Evolutionary conservation across 2,329 filamentous ascomycete species (phyloP).

Genomic region (Pseudogymnoascus sp.): DNA sequence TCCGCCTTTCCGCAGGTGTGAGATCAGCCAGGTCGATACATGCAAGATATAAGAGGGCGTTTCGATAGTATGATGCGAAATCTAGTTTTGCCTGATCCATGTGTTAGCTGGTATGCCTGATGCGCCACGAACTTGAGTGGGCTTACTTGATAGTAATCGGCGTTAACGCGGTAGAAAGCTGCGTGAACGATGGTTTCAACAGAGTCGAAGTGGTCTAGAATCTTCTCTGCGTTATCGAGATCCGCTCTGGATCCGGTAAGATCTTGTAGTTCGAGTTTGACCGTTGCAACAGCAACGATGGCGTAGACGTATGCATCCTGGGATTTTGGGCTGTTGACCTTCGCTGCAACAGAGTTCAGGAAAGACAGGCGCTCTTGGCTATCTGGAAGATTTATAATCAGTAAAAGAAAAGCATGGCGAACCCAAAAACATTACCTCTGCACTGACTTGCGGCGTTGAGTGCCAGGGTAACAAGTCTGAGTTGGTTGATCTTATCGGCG

Average conservation of each 20-base stretch:
- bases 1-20: slow-evolving; percentile 64
- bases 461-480: slow-evolving; percentile 89
- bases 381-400: slow-evolving; percentile 45
- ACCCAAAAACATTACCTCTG: slow-evolving; percentile 45
- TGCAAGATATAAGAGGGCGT: slow-evolving; percentile 92
- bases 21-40: slow-evolving; percentile 81
- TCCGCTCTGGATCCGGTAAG: slow-evolving; percentile 78
- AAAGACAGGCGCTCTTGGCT: slow-evolving; percentile 80
- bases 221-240: slow-evolving; percentile 76
- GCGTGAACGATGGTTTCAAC: slow-evolving; percentile 95
- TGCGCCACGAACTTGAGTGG: not conserved
- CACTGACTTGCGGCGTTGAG: slow-evolving; percentile 82
- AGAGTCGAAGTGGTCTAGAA: slow-evolving; percentile 85
- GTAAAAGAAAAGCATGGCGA: not conserved
- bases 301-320: slow-evolving; percentile 96
- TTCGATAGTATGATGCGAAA: slow-evolving; percentile 95
- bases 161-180: slow-evolving; percentile 90
- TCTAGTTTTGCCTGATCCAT: slow-evolving; percentile 63
- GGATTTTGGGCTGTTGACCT: slow-evolving; percentile 84
- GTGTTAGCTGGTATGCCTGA: slow-evolving; percentile 15
- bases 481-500: slow-evolving; percentile 96
- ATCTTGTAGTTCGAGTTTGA: slow-evolving; percentile 74
- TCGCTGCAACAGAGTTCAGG: slow-evolving; percentile 72
- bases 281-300: slow-evolving; percentile 78
- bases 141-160: slow-evolving; percentile 79